A percentile compares a stretch with the other conserved stretches of the same genome.
Conservation (phyloP, 2,329 filamentous ascomycete species). For the Botrytis elliptica region DNA sequence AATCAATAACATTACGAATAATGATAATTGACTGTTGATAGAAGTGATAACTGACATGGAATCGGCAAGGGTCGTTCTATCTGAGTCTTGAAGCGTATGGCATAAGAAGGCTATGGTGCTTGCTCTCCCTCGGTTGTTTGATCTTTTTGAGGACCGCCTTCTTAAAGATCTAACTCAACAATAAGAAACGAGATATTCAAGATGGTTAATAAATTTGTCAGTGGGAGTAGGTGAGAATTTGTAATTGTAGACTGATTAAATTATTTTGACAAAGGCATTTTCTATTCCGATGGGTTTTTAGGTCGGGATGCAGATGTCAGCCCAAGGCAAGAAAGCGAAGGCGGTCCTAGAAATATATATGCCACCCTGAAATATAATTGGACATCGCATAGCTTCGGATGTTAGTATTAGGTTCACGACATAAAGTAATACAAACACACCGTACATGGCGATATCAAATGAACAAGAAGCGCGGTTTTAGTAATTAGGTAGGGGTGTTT, state of each 20-base stretch:
- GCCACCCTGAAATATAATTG: neutral
- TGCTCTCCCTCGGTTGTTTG: neutral
- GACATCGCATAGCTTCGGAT: neutral
- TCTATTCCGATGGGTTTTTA: neutral
- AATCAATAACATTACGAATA: neutral
- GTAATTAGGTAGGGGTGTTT: neutral
- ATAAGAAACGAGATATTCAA: neutral
- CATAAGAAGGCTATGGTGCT: neutral
- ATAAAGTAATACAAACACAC: neutral
- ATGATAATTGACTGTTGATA: neutral
- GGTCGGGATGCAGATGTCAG: neutral
- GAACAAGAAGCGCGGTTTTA: neutral
- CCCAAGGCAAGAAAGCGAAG: neutral
- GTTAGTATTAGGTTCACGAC: neutral
- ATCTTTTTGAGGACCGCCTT: neutral
- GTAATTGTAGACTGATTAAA: neutral
- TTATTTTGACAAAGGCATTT: neutral
- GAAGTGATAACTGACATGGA: neutral
- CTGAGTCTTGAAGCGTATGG: neutral
- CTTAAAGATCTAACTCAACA: neutral
- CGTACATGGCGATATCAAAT: accelerated
- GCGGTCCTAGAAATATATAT: conserved; percentile 9
- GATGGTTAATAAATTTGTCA: neutral
- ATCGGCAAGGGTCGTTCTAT: neutral
- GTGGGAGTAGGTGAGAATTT: neutral